These are phyloP conservation scores for Clarireedia paspali DNA, from an alignment of 2,329 filamentous ascomycete species.

Conservation along the genomic window DNA sequence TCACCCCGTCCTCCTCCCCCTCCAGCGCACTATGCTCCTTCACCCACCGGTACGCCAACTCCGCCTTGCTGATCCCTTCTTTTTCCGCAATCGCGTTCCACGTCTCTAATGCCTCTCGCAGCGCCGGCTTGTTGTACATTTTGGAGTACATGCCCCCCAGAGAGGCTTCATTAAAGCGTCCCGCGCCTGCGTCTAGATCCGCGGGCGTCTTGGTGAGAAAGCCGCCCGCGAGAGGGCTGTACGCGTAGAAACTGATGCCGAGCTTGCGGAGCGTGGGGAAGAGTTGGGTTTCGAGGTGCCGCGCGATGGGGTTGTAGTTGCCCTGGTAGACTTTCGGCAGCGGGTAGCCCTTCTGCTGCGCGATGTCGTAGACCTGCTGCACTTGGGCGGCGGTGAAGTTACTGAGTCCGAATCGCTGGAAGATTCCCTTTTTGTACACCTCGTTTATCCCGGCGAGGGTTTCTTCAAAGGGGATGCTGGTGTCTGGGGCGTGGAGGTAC, in stretches of 20 bases:
- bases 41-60: conserved; percentile 33
- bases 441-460: conserved; percentile 28
- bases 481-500: conserved; percentile 32
- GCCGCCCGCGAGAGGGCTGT: conserved; percentile 58
- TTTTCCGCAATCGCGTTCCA: conserved; percentile 27
- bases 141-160: conserved; percentile 18
- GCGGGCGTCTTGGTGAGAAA: conserved; percentile 39
- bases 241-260: conserved; percentile 37
- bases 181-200: conserved; percentile 10
- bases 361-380: conserved; percentile 27
- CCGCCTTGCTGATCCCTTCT: conserved; percentile 27
- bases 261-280: conserved; percentile 42
- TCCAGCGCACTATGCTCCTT: conserved; percentile 25
- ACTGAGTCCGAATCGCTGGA: conserved; percentile 30
- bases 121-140: conserved; percentile 14
- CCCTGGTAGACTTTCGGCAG: conserved; percentile 31
- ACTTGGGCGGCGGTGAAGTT: conserved; percentile 28
- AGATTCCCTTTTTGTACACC: conserved; percentile 28
- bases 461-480: conserved; percentile 27
- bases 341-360: conserved; percentile 23
- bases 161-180: conserved; percentile 20
- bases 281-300: conserved; percentile 54
- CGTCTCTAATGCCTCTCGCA: conserved; percentile 22
- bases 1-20: conserved; percentile 27
- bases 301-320: conserved; percentile 25